Conservation (phyloP, 768 basidiomycete genomes). For the Boletus huronensis region DNA sequence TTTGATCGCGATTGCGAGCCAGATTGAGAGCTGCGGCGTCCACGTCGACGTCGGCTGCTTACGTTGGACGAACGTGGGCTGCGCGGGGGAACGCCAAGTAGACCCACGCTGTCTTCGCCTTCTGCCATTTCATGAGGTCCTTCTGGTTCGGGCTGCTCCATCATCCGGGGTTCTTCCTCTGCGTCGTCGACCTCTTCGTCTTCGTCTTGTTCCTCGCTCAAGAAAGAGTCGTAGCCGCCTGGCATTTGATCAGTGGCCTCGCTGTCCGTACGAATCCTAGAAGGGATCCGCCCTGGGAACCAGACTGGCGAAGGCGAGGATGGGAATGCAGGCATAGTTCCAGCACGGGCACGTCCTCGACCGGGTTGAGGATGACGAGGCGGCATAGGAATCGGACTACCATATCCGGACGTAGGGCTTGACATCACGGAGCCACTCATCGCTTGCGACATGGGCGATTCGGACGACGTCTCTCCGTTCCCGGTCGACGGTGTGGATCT, state of each 20-base stretch:
- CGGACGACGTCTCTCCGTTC: slow-evolving; percentile 54
- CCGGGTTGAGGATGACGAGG: slow-evolving; percentile 43
- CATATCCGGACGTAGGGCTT: slow-evolving; percentile 35
- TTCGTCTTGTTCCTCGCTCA: slow-evolving; percentile 28
- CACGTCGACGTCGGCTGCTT: slow-evolving; percentile 32
- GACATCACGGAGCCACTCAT: slow-evolving; percentile 35
- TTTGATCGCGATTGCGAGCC: slow-evolving; percentile 29
- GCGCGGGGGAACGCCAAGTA: slow-evolving; percentile 51
- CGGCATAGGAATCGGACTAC: slow-evolving; percentile 45
- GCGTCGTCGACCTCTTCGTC: slow-evolving; percentile 34
- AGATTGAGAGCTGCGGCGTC: slow-evolving; percentile 37
- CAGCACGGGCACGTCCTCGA: slow-evolving; percentile 37
- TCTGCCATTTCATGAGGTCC: slow-evolving; percentile 59
- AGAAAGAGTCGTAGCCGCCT: slow-evolving; percentile 30
- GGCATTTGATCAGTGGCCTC: slow-evolving; percentile 27
- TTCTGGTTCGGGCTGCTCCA: slow-evolving; percentile 46
- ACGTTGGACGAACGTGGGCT: slow-evolving; percentile 43
- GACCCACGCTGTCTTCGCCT: slow-evolving; percentile 57
- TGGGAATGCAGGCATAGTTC: slow-evolving; percentile 37
- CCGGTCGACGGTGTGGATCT: slow-evolving; percentile 58
- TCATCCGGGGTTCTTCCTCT: slow-evolving; percentile 35
- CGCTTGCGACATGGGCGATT: slow-evolving; percentile 51
- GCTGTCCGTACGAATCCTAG: slow-evolving; percentile 29
- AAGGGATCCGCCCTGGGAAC: slow-evolving; percentile 26
- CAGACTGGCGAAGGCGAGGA: slow-evolving; percentile 36